Evolutionary conservation across 306 rosid genomes (phyloP).

Genomic region (Begonia fuchsioides): DNA sequence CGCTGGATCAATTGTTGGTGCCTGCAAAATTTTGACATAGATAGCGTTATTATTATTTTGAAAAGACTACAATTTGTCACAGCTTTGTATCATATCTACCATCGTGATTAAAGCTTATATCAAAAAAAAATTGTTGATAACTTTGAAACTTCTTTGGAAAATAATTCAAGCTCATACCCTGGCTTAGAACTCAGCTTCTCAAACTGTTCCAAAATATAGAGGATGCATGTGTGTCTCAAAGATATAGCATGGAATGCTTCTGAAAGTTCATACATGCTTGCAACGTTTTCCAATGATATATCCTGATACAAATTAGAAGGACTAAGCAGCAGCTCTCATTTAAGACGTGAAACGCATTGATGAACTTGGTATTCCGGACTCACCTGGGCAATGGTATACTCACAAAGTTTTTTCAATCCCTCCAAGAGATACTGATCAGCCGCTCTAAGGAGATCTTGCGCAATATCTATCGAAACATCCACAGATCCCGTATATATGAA

Average conservation of each 20-base stretch:
- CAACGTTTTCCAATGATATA: conserved; percentile 71
- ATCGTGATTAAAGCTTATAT: no score
- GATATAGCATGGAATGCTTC: conserved; percentile 91
- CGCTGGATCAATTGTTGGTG: conserved; percentile 57
- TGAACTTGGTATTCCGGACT: conserved; percentile 7
- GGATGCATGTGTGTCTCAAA: conserved; percentile 86
- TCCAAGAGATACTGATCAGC: conserved; percentile 99
- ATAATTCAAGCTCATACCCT: conserved; percentile 41
- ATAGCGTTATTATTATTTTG: no score
- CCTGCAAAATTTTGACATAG: conserved; percentile 42
- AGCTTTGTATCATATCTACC: no score
- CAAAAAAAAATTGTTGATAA: no score
- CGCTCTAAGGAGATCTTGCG: conserved; percentile 96
- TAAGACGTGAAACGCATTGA: not conserved
- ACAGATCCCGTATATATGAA: conserved; percentile 94
- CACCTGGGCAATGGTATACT: conserved; percentile 91
- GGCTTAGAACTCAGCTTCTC: conserved; percentile 74
- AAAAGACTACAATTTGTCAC: no score
- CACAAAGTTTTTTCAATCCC: conserved; percentile 93
- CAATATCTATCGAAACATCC: conserved; percentile 67
- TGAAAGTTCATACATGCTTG: conserved; percentile 93
- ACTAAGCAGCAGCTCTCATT: conserved; percentile 8
- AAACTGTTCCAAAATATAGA: conserved; percentile 76
- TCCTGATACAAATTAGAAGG: conserved; percentile 30
- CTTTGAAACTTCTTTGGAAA: no score